These are phyloP conservation scores for Drechslerella dactyloides DNA, from an alignment of 2,329 filamentous ascomycete species.

Conservation along the genomic window DNA sequence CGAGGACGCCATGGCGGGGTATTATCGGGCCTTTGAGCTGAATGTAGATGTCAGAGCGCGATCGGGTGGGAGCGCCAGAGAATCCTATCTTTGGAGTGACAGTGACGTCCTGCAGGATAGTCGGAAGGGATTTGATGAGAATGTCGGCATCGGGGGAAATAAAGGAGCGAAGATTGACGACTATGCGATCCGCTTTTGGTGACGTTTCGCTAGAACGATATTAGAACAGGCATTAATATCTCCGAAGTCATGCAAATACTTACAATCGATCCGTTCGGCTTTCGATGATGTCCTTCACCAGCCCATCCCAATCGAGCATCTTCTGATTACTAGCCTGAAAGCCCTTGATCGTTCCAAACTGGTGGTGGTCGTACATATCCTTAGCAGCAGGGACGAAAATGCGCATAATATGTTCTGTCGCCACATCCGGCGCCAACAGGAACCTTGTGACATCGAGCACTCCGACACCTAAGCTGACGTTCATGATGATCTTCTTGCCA, in stretches of 20 bases:
- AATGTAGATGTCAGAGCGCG: constrained; percentile 92
- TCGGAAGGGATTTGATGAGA: constrained; percentile 85
- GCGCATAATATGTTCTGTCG: constrained; percentile 55
- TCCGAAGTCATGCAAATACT: constrained; percentile 46
- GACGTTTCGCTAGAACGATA: constrained; percentile 65
- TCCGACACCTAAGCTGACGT: constrained; percentile 54
- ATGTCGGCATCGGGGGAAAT: constrained; percentile 76
- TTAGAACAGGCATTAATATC: constrained; percentile 3
- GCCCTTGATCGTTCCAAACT: constrained; percentile 47
- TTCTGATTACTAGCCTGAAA: constrained; percentile 48
- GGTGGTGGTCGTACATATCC: constrained; percentile 41
- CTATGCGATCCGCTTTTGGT: constrained; percentile 74
- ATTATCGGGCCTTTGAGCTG: constrained; percentile 81
- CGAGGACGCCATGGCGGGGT: constrained; percentile 69
- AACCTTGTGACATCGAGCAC: constrained; percentile 55
- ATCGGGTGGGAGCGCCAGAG: constrained; percentile 84
- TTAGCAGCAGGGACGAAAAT: constrained; percentile 54
- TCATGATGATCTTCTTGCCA: constrained; percentile 41
- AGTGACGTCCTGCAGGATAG: constrained; percentile 78
- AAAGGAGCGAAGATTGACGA: constrained; percentile 80
- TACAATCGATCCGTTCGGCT: constrained; percentile 54
- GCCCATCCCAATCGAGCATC: constrained; percentile 54
- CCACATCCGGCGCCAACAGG: constrained; percentile 53
- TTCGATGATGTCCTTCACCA: constrained; percentile 55
- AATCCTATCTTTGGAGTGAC: constrained; percentile 92